phyloP scores from a whole-genome alignment of 2,329 filamentous ascomycete genomes.

The Didymella arachidicola region DNA sequence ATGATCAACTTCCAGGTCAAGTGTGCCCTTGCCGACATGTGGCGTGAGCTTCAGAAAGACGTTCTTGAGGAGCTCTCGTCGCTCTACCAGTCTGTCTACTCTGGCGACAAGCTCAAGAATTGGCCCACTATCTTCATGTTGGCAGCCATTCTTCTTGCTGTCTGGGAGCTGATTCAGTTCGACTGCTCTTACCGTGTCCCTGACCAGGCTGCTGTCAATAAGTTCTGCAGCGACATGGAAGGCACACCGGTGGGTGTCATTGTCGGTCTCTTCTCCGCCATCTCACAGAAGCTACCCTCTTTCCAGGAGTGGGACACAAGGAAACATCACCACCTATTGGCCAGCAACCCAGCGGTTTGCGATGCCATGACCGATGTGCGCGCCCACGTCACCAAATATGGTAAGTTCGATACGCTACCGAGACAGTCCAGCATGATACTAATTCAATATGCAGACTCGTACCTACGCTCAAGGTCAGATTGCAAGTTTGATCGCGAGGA shows the following conservation, averaged over 20 bases:
- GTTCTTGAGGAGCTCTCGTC: slow-evolving; percentile 91
- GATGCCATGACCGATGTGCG: slow-evolving; percentile 96
- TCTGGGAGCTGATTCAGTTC: slow-evolving; percentile 99
- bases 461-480: slow-evolving; percentile 79
- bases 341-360: slow-evolving; percentile 90
- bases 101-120: slow-evolving; percentile 95
- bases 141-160: slow-evolving; percentile 87
- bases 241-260: slow-evolving; percentile 94
- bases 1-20: slow-evolving; percentile 99
- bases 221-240: slow-evolving; percentile 98
- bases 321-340: slow-evolving; percentile 88
- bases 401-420: slow-evolving; percentile 63
- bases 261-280: slow-evolving; percentile 95
- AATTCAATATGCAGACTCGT: slow-evolving; percentile 72
- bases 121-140: slow-evolving; percentile 99
- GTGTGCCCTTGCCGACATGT: slow-evolving; percentile 95
- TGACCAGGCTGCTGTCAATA: slow-evolving; percentile 82
- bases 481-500: slow-evolving; percentile 88
- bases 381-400: slow-evolving; percentile 90
- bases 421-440: slow-evolving; percentile 43
- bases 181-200: slow-evolving; percentile 96
- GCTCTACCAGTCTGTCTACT: slow-evolving; percentile 97
- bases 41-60: slow-evolving; percentile 96
- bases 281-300: slow-evolving; percentile 92
- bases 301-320: slow-evolving; percentile 94